Conservation (phyloP, 192 early-diverging fungal genomes). For the Podila horticola region DNA sequence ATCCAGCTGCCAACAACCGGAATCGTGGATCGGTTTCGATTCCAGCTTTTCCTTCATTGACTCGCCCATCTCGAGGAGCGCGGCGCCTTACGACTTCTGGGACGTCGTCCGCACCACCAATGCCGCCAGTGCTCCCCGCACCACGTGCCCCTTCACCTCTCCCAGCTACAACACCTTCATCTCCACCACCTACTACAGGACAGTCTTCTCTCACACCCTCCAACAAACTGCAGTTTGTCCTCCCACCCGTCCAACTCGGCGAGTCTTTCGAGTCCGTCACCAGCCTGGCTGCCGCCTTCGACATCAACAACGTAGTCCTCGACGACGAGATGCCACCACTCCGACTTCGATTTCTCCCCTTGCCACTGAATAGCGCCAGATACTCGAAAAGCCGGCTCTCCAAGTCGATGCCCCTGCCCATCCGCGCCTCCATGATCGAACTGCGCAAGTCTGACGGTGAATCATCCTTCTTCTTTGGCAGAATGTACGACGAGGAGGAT, state of each 20-base stretch:
- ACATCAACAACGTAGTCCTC: neutral
- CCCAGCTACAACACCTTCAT: neutral
- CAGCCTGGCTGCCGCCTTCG: neutral
- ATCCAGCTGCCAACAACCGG: constrained; percentile 19
- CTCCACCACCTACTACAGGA: neutral
- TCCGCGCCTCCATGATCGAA: constrained; percentile 21
- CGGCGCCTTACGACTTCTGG: neutral
- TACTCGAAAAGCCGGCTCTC: constrained; percentile 7
- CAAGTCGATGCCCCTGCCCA: constrained; percentile 24
- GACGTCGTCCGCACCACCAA: neutral
- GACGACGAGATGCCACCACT: neutral
- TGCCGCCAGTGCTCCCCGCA: neutral
- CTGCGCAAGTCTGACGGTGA: neutral
- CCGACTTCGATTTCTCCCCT: neutral
- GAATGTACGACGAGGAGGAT: neutral
- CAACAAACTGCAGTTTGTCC: constrained; percentile 26
- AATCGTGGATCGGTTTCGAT: constrained; percentile 14
- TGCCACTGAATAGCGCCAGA: neutral
- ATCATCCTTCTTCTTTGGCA: neutral
- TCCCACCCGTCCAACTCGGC: constrained; percentile 33
- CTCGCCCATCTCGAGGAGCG: neutral
- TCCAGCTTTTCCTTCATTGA: neutral
- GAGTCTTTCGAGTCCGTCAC: constrained; percentile 32
- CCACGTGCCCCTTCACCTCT: neutral
- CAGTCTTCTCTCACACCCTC: constrained; percentile 15